phyloP scores from a whole-genome alignment of 1,139 yeast genomes.

The Saccharomycopsis crataegensis region DNA sequence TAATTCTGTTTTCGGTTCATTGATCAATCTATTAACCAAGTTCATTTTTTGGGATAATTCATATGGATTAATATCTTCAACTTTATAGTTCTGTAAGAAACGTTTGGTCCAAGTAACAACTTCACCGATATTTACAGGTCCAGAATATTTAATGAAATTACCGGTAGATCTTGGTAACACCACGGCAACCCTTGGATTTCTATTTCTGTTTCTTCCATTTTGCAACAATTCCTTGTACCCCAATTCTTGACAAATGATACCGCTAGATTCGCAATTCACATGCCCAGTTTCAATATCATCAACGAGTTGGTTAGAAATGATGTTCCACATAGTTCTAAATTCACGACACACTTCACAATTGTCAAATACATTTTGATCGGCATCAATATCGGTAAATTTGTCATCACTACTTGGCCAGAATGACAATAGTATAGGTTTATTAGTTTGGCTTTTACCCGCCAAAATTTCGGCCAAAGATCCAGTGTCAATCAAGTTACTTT shows the following conservation, averaged over 20 bases:
- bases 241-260: slow-evolving; percentile 42
- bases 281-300: slow-evolving; percentile 45
- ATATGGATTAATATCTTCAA: slow-evolving; percentile 33
- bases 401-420: slow-evolving; percentile 54
- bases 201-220: slow-evolving; percentile 19
- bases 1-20: slow-evolving; percentile 20
- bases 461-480: slow-evolving; percentile 35
- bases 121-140: slow-evolving; percentile 21
- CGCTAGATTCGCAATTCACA: slow-evolving; percentile 48
- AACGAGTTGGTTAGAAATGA: slow-evolving; percentile 42
- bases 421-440: slow-evolving; percentile 47
- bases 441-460: slow-evolving; percentile 36
- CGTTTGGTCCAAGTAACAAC: slow-evolving; percentile 33
- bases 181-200: slow-evolving; percentile 31
- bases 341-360: slow-evolving; percentile 44
- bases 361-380: slow-evolving; percentile 34
- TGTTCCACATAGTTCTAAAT: slow-evolving; percentile 50
- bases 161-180: slow-evolving; percentile 34
- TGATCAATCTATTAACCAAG: slow-evolving; percentile 31
- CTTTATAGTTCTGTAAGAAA: slow-evolving; percentile 29
- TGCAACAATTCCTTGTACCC: slow-evolving; percentile 33
- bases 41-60: slow-evolving; percentile 38
- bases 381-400: slow-evolving; percentile 32
- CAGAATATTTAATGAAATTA: slow-evolving; percentile 29
- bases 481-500: slow-evolving; percentile 26